These are phyloP conservation scores for Wickerhamiella spandovensis DNA, from an alignment of 805 yeast genomes.

Conservation along the genomic window DNA sequence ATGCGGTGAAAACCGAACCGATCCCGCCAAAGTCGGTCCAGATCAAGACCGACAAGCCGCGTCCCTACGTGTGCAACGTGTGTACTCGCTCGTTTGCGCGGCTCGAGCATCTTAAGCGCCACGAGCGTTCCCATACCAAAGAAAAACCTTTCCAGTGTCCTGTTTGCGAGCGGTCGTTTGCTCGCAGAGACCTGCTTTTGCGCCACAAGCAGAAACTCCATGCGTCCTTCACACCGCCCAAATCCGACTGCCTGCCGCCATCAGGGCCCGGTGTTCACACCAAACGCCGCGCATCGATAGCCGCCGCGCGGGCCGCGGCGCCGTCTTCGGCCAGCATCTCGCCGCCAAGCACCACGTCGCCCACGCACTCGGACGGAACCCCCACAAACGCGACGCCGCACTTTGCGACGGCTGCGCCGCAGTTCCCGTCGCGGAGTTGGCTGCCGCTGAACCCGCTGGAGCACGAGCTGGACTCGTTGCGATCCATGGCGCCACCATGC, in stretches of 20 bases:
- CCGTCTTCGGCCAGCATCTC: neutral
- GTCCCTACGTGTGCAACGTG: slow-evolving; percentile 81
- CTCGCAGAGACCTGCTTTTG: slow-evolving; percentile 56
- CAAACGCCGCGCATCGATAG: neutral
- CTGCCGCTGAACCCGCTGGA: slow-evolving; percentile 13
- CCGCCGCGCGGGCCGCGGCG: neutral
- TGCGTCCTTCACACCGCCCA: slow-evolving; percentile 22
- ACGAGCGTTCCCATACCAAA: slow-evolving; percentile 86
- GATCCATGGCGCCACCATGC: slow-evolving; percentile 8
- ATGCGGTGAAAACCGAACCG: slow-evolving; percentile 34
- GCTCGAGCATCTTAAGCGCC: slow-evolving; percentile 85
- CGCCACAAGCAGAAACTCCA: slow-evolving; percentile 94
- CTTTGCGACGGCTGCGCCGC: neutral
- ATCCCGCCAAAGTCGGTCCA: slow-evolving; percentile 76
- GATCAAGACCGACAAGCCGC: slow-evolving; percentile 81
- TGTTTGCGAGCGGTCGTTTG: slow-evolving; percentile 91
- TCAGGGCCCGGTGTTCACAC: neutral
- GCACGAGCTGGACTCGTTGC: slow-evolving; percentile 13
- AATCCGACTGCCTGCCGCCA: neutral
- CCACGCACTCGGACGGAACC: neutral
- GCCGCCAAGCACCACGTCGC: neutral
- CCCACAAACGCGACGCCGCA: neutral
- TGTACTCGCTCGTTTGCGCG: slow-evolving; percentile 96
- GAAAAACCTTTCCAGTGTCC: slow-evolving; percentile 96
- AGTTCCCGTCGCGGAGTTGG: slow-evolving; percentile 4